These are phyloP conservation scores for Sordariomycetes sp. DNA, from an alignment of 2,329 filamentous ascomycete genomes.

Conservation along the genomic window DNA sequence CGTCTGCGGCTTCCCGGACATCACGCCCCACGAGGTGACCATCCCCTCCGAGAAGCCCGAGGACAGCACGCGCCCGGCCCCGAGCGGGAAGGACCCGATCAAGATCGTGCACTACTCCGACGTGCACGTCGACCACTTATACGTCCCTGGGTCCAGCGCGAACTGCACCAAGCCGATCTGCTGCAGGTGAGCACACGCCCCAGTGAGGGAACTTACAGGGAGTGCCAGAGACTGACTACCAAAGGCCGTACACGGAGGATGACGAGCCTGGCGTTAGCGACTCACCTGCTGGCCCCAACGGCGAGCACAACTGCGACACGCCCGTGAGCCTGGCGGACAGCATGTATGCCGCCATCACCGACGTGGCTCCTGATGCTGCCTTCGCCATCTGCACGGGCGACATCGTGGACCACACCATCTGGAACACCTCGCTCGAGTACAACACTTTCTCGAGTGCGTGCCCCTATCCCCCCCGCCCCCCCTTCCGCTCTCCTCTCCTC, in stretches of 20 bases:
- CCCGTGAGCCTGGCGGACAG: conserved; percentile 40
- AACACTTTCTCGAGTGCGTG: conserved; percentile 13
- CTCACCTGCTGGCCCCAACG: conserved; percentile 38
- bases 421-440: conserved; percentile 27
- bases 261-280: conserved; percentile 36
- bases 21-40: conserved; percentile 28
- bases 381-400: conserved; percentile 52
- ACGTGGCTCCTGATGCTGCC: conserved; percentile 31
- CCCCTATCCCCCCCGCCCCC: not conserved
- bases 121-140: conserved; percentile 46
- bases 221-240: not conserved
- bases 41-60: conserved; percentile 33
- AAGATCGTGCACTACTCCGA: conserved; percentile 50
- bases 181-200: conserved; percentile 29
- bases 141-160: conserved; percentile 39
- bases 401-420: conserved; percentile 40
- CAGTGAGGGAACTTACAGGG: not conserved
- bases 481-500: not conserved
- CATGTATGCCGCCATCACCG: conserved; percentile 40
- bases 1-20: conserved; percentile 36
- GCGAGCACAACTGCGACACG: conserved; percentile 41
- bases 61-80: conserved; percentile 18
- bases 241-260: conserved; percentile 30
- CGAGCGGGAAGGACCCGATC: conserved; percentile 34
- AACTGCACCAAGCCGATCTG: conserved; percentile 50